Base-by-base conservation (phyloP, 768 basidiomycete species). In the Tulasnella sp. region DNA sequence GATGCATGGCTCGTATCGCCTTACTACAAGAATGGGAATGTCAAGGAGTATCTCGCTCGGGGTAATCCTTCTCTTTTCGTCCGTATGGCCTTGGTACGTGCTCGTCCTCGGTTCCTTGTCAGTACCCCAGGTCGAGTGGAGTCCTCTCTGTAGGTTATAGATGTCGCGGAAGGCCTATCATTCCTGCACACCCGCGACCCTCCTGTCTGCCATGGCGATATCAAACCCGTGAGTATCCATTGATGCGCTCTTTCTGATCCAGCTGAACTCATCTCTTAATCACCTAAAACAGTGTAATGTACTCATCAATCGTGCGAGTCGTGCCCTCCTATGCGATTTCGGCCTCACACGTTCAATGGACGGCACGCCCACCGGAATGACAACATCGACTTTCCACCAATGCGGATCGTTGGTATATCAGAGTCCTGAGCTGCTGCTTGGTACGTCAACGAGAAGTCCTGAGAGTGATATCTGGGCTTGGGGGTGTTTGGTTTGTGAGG, bases 121-220 rank as follows among this genome's bases (percentile, higher is more conserved):
- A n/a, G n/a, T n/a, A n/a, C n/a, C n/a, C n/a, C n/a, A n/a, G n/a
- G n/a, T n/a, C n/a, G n/a, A n/a, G n/a, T n/a, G n/a, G n/a, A n/a
- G n/a, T n/a, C n/a, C n/a, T n/a, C n/a, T n/a, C n/a, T n/a, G n/a
- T 2, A 54, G 52, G n/a, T 40, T 39, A 5, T 40, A 3, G 36
- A 54, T 8, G 37, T 40, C 5, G 25, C 39, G 4, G 39, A 54
- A 12, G 52, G 52, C 1, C n/a, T 54, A 6, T 12, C 17, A 17
- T 54, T 40, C n/a, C 39, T 54, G 35, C 52, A 54, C 32, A 37
- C 25, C 11, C 12, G 35, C 1, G 29, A 19, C 21, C 52, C 52
- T 42, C 52, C 52, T 5, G 42, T 54, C 15, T 54, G 52, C 37
- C 52, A 54, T 17, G 52, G 52, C 17, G 52, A 54, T 15, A 21